Conservation (phyloP, 352 stramenopile species). For the Thraustotheca clavata region DNA sequence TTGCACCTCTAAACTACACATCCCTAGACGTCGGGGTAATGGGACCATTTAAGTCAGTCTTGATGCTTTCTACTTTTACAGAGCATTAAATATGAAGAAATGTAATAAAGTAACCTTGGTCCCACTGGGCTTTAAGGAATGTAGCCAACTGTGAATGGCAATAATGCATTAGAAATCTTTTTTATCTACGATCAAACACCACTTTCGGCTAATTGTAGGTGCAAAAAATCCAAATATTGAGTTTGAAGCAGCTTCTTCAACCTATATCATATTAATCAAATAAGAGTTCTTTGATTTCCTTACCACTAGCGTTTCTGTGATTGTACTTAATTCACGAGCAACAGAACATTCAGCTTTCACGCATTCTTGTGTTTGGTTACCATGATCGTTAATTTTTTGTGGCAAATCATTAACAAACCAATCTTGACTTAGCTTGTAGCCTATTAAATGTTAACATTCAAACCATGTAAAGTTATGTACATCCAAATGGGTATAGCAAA, state of each 20-base stretch:
- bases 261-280: background rate
- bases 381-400: slow-evolving; percentile 26
- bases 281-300: slow-evolving; percentile 13
- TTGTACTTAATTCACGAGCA: slow-evolving; percentile 7
- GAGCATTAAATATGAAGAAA: no score
- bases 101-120: no score
- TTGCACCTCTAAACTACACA: no score
- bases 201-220: slow-evolving; percentile 38
- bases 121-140: no score
- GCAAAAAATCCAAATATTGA: slow-evolving; percentile 48
- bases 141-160: no score
- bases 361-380: slow-evolving; percentile 24
- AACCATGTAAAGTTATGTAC: background rate
- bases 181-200: slow-evolving; percentile 78
- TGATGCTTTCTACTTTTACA: no score
- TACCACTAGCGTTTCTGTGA: no score
- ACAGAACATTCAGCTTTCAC: background rate
- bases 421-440: slow-evolving; percentile 56
- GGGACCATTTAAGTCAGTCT: no score
- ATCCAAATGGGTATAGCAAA: background rate
- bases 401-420: slow-evolving; percentile 75
- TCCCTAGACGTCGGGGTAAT: no score
- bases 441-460: background rate
- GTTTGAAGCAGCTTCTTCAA: no score
- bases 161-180: no score